Conservation (phyloP, 768 basidiomycete species). For the Tulasnella calospora region DNA sequence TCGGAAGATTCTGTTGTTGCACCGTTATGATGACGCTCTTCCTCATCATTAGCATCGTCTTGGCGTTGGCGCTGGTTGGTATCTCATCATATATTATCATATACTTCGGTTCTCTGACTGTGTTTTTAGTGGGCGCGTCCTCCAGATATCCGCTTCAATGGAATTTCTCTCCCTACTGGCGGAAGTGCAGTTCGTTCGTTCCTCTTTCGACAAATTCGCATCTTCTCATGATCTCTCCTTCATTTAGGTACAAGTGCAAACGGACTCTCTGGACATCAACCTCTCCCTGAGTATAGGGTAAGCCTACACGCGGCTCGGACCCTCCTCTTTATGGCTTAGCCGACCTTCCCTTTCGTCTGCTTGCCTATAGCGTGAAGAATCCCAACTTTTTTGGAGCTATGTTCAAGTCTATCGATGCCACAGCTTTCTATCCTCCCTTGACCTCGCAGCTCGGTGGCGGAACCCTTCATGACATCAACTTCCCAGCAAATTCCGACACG, state of each 20-base stretch:
- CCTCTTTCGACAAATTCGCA: not conserved
- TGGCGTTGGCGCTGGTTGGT: constrained; percentile 64
- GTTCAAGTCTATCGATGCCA: constrained; percentile 58
- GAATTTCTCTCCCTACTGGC: constrained; percentile 41
- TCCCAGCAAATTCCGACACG: constrained; percentile 50
- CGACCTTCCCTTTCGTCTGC: not conserved
- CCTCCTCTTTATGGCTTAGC: constrained; percentile 19
- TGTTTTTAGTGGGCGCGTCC: constrained; percentile 65
- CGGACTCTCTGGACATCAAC: constrained; percentile 49
- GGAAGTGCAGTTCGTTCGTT: constrained; percentile 45
- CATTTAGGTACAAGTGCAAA: constrained; percentile 39
- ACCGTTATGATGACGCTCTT: constrained; percentile 62
- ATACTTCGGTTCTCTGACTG: constrained; percentile 7
- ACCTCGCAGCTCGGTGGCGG: constrained; percentile 66
- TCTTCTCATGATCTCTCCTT: constrained; percentile 22
- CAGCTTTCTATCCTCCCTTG: constrained; percentile 62
- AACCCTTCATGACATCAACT: constrained; percentile 41
- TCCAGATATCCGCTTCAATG: constrained; percentile 58
- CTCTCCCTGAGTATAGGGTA: constrained; percentile 65
- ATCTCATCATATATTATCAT: not conserved
- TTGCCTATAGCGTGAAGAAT: constrained; percentile 57
- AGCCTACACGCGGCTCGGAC: constrained; percentile 31
- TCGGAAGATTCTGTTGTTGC: constrained; percentile 72
- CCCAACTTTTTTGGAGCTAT: constrained; percentile 74
- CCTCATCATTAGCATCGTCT: constrained; percentile 58